Percentiles rank a stretch among this genome's conserved stretches.
These are phyloP conservation scores for Crithidia sp. DNA, from an alignment of 208 protist species.

Conservation along the genomic window DNA sequence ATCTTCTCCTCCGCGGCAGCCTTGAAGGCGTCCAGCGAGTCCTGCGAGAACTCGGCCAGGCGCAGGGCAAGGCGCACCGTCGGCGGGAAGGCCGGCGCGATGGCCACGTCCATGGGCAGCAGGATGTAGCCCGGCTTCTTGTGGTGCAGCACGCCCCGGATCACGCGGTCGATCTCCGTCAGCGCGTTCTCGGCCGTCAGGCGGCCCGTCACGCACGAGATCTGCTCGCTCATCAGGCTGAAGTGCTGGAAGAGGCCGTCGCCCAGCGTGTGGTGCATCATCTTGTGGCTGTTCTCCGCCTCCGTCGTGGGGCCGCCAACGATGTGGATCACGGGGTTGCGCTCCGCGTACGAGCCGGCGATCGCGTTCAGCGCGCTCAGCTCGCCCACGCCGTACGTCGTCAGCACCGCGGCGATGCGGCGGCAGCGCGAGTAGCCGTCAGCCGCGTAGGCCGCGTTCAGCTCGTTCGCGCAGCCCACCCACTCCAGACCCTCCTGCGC, in stretches of 20 bases:
- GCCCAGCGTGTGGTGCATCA: conserved; percentile 49
- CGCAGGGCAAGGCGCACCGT: no score
- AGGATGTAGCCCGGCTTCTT: conserved; percentile 45
- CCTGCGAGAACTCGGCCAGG: no score
- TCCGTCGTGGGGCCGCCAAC: conserved; percentile 38
- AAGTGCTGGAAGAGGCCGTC: no score
- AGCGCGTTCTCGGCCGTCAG: conserved; percentile 33
- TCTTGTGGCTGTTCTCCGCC: conserved; percentile 13
- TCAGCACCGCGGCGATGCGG: conserved; percentile 51
- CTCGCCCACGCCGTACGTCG: conserved; percentile 62
- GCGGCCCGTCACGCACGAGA: no score
- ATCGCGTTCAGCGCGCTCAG: conserved; percentile 57
- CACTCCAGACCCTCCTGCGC: conserved; percentile 38
- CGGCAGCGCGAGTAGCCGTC: conserved; percentile 55
- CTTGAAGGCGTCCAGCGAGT: conserved; percentile 25
- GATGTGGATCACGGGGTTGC: conserved; percentile 45
- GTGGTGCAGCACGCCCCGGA: conserved; percentile 31
- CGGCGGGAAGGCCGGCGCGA: no score
- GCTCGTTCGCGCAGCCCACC: conserved; percentile 57
- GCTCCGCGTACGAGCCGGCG: conserved; percentile 39
- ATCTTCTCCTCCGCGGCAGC: conserved; percentile 37
- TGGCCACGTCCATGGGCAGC: conserved; percentile 31
- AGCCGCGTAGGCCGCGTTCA: conserved; percentile 58
- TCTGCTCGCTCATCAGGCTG: no score
- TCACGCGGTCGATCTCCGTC: conserved; percentile 44